Evolutionary conservation across 2,329 filamentous ascomycete genomes (phyloP).

Genomic region (Blastomyces parvus): DNA sequence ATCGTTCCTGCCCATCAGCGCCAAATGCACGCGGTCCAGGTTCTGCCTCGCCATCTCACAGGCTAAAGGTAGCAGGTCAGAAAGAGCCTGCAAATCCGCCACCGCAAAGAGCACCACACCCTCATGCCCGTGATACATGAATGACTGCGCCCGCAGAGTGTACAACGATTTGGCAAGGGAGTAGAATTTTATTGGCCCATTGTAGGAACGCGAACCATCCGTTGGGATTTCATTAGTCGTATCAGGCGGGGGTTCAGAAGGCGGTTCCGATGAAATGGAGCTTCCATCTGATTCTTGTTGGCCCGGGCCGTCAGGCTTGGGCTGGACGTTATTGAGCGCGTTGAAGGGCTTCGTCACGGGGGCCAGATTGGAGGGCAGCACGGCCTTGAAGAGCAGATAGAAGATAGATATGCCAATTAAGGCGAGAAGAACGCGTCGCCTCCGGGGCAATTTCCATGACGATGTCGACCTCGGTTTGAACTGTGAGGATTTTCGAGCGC

Average conservation of each 20-base stretch:
- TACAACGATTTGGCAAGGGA: constrained; percentile 56
- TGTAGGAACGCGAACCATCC: constrained; percentile 44
- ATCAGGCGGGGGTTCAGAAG: constrained; percentile 13
- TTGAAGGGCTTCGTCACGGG: constrained; percentile 1
- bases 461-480: constrained; percentile 24
- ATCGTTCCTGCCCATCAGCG: constrained; percentile 62
- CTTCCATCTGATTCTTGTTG: neutral
- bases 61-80: constrained; percentile 66
- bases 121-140: constrained; percentile 45
- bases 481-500: constrained; percentile 30
- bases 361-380: neutral
- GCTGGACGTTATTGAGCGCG: neutral
- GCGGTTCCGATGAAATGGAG: constrained; percentile 7
- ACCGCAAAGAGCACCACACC: constrained; percentile 71
- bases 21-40: constrained; percentile 70
- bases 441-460: constrained; percentile 28
- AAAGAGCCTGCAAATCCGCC: constrained; percentile 62
- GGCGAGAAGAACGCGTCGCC: constrained; percentile 44
- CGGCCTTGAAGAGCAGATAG: constrained; percentile 50
- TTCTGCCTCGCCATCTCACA: constrained; percentile 70
- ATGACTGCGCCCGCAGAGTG: constrained; percentile 46
- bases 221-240: constrained; percentile 16
- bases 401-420: constrained; percentile 43
- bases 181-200: constrained; percentile 61
- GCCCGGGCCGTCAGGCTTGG: neutral